Evolutionary conservation across 768 basidiomycete species (phyloP).

Genomic region (Suillus subalutaceus): DNA sequence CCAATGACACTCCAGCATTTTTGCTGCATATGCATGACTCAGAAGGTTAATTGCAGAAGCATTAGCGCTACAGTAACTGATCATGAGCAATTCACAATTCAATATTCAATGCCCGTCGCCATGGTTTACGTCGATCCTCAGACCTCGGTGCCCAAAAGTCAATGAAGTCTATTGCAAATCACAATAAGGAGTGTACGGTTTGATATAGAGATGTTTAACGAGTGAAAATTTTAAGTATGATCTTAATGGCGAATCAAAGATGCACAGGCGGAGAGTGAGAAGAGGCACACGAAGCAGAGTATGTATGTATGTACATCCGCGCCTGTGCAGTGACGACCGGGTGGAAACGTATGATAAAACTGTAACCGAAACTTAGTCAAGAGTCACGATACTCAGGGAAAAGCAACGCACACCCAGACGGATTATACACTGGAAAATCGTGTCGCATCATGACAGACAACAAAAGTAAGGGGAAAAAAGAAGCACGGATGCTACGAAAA

Average conservation of each 20-base stretch:
- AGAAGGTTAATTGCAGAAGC: neutral
- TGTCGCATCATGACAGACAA: constrained; percentile 37
- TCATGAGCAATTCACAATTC: neutral
- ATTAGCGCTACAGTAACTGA: neutral
- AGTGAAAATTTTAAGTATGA: constrained; percentile 27
- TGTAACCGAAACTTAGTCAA: constrained; percentile 18
- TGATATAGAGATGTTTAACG: constrained; percentile 24
- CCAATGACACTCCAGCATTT: neutral
- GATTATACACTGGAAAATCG: constrained; percentile 33
- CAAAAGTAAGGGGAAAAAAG: neutral
- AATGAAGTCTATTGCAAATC: constrained; percentile 29
- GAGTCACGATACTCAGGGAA: neutral
- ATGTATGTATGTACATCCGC: constrained; percentile 32
- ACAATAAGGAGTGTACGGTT: constrained; percentile 32
- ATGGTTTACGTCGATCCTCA: neutral
- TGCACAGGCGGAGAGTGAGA: constrained; percentile 12
- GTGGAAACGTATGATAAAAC: constrained; percentile 30
- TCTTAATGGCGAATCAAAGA: constrained; percentile 8
- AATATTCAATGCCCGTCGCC: too few species aligned
- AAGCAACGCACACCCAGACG: constrained; percentile 28
- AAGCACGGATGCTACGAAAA: neutral
- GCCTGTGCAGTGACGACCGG: constrained; percentile 8
- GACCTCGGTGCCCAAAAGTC: neutral
- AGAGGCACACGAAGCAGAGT: constrained; percentile 15
- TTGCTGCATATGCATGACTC: constrained; percentile 1